A percentile compares a stretch with the other conserved stretches of the same genome.
phyloP scores from a whole-genome alignment of 2,329 filamentous ascomycete species.

The Alternaria triticina region DNA sequence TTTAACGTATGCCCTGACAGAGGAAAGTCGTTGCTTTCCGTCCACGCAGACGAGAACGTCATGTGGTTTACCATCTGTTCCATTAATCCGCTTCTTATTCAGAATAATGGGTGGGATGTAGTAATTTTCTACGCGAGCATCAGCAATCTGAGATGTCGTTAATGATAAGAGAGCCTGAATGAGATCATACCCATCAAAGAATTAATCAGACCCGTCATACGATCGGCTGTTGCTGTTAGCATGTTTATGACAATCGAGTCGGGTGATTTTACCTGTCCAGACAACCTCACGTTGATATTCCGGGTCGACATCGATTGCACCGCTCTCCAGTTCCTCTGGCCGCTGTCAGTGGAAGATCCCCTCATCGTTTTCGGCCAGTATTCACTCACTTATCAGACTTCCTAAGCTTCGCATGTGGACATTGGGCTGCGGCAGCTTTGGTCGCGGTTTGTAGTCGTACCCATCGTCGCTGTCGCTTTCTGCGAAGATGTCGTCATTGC shows the following conservation, averaged over 20 bases:
- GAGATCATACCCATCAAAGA: constrained; percentile 42
- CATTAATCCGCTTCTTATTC: constrained; percentile 40
- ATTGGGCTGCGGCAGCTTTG: constrained; percentile 25
- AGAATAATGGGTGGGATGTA: constrained; percentile 59
- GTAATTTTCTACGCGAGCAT: constrained; percentile 38
- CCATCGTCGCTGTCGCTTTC: background rate
- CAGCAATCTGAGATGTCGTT: background rate
- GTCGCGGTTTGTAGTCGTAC: constrained; percentile 30
- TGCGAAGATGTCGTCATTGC: background rate
- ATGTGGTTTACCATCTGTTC: constrained; percentile 17
- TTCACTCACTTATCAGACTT: constrained; percentile 33
- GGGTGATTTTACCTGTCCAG: constrained; percentile 42
- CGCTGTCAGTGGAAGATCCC: constrained; percentile 1
- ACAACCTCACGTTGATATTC: constrained; percentile 57
- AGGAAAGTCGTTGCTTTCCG: constrained; percentile 58
- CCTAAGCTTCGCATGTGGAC: constrained; percentile 27
- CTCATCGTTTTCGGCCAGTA: no score
- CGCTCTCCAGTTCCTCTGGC: constrained; percentile 29
- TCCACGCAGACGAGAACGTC: constrained; percentile 22
- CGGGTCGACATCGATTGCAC: constrained; percentile 50
- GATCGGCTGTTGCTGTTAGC: constrained; percentile 27
- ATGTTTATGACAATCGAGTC: background rate
- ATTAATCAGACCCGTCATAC: constrained; percentile 44
- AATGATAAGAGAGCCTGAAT: background rate
- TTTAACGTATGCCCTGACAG: constrained; percentile 53